phyloP scores from a whole-genome alignment of 148 eudicot genomes.

The Fagopyrum tataricum region DNA sequence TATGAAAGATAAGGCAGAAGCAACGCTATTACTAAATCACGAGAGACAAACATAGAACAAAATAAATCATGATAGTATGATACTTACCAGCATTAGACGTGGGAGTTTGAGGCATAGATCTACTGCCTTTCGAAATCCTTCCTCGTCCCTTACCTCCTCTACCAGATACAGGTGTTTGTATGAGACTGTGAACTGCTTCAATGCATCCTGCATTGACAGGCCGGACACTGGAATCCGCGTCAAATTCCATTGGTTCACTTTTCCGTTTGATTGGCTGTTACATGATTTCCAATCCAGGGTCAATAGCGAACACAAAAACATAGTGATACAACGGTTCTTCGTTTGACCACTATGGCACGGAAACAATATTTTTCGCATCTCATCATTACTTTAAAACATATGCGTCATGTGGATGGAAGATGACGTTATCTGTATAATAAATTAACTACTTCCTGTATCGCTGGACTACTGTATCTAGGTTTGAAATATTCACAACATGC shows the following conservation, averaged over 20 bases:
- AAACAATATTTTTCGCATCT: neutral
- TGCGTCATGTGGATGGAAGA: neutral
- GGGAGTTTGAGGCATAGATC: conserved; percentile 54
- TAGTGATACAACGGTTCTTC: neutral
- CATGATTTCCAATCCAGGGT: conserved; percentile 1
- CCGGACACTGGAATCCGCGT: conserved; percentile 39
- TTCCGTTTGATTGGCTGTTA: conserved; percentile 70
- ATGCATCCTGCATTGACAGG: conserved; percentile 36
- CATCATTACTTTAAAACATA: neutral
- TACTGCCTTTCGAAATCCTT: conserved; percentile 43
- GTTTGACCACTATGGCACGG: neutral
- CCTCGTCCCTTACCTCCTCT: conserved; percentile 59
- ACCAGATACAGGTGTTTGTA: conserved; percentile 64
- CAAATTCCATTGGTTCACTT: conserved; percentile 38
- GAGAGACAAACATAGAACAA: neutral
- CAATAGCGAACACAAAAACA: neutral
- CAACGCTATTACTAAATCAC: neutral
- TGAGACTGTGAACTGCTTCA: conserved; percentile 44
- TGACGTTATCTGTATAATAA: neutral
- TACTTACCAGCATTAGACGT: conserved; percentile 55
- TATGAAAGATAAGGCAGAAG: neutral
- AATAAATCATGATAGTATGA: conserved; percentile 18
- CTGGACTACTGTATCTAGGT: neutral
- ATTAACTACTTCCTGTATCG: neutral
- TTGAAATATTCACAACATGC: neutral